Conservation (phyloP, 1,139 yeast species). For the Protomyces gravidus region DNA sequence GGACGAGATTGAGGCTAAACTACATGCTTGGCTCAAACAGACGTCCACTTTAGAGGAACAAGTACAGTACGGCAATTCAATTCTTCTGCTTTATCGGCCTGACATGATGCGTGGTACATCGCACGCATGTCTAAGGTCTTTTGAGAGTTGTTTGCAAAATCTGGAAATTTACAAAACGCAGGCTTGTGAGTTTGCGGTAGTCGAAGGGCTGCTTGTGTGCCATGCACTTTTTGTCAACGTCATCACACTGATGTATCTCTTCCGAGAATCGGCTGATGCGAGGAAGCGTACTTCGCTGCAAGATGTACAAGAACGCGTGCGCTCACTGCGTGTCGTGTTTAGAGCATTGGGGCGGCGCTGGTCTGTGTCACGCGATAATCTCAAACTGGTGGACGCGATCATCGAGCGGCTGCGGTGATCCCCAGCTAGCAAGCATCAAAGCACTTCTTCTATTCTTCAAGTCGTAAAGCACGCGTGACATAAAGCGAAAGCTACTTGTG, state of each 20-base stretch:
- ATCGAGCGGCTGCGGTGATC: conserved; percentile 4
- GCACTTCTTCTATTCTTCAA: too few species aligned
- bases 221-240: conserved; percentile 11
- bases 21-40: neutral
- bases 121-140: neutral
- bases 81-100: conserved; percentile 7
- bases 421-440: too few species aligned
- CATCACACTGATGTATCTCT: conserved; percentile 15
- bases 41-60: conserved; percentile 6
- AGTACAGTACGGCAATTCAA: conserved; percentile 15
- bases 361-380: conserved; percentile 6
- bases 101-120: neutral
- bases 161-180: neutral
- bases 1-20: neutral
- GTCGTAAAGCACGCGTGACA: too few species aligned
- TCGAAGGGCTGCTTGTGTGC: conserved; percentile 16
- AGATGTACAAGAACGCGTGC: neutral
- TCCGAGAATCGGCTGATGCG: neutral
- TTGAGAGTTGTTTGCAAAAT: neutral
- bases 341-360: conserved; percentile 9
- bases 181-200: conserved; percentile 17
- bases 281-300: neutral
- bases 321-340: neutral
- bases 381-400: conserved; percentile 5
- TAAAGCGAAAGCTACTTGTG: too few species aligned